Evolutionary conservation across 2,329 filamentous ascomycete species (phyloP).

Genomic region (Ceratocystis lukuohia): DNA sequence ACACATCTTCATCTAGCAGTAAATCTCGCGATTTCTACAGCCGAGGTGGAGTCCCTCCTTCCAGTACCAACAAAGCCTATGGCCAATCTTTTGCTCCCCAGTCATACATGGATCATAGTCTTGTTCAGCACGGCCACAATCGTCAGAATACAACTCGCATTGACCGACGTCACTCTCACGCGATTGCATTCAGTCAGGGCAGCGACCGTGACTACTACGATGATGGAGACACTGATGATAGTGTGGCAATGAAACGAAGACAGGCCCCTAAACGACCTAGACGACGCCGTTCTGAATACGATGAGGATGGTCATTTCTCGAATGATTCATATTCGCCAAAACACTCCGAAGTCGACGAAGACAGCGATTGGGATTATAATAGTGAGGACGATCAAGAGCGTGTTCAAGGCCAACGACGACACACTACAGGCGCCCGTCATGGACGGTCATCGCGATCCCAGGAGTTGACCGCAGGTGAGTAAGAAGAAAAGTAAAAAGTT

Average conservation of each 20-base stretch:
- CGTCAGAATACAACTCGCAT: conserved; percentile 10
- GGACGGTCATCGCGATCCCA: not conserved
- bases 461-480: not conserved
- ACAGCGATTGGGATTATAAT: conserved; percentile 1
- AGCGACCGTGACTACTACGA: conserved; percentile 9
- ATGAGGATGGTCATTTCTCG: conserved; percentile 7
- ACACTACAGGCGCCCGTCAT: conserved; percentile 1
- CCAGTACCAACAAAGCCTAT: conserved; percentile 20
- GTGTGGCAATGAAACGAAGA: not conserved
- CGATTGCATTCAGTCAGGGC: conserved; percentile 7
- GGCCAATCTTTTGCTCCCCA: conserved; percentile 17
- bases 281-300: conserved; percentile 3
- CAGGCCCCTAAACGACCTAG: not conserved
- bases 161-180: conserved; percentile 13
- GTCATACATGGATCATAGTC: conserved; percentile 15
- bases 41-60: conserved; percentile 14
- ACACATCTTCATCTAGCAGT: not conserved
- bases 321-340: conserved; percentile 3
- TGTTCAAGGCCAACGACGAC: not conserved
- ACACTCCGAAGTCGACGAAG: not conserved
- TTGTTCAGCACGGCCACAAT: not conserved
- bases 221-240: not conserved
- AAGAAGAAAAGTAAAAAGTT: not conserved
- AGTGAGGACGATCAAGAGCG: not conserved
- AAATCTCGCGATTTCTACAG: not conserved